These are phyloP conservation scores for Candida ascalaphidarum DNA, from an alignment of 805 yeast genomes.

Conservation along the genomic window DNA sequence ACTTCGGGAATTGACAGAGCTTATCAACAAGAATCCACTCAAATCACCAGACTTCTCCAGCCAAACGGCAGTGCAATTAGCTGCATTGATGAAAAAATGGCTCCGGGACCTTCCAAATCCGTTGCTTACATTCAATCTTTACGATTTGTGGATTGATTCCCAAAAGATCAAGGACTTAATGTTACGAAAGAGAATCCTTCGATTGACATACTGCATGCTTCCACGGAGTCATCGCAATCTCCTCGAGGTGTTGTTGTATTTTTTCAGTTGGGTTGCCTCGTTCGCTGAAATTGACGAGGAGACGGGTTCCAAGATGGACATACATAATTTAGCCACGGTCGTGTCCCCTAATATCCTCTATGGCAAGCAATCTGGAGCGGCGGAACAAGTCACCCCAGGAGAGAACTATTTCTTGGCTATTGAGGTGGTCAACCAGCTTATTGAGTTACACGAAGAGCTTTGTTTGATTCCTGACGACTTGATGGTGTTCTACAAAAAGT, in stretches of 20 bases:
- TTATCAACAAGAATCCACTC: constrained; percentile 66
- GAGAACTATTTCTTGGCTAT: constrained; percentile 83
- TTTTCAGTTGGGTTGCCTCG: constrained; percentile 92
- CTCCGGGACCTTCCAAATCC: constrained; percentile 92
- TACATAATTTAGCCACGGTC: constrained; percentile 91
- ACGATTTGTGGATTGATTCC: constrained; percentile 70
- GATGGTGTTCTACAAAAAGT: constrained; percentile 37
- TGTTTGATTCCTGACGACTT: constrained; percentile 68
- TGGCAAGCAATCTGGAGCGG: constrained; percentile 37
- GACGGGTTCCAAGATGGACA: constrained; percentile 86
- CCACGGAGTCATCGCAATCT: constrained; percentile 79
- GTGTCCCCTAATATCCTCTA: constrained; percentile 86
- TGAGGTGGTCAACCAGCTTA: constrained; percentile 79
- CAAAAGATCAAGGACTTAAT: constrained; percentile 42
- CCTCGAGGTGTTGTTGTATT: constrained; percentile 76
- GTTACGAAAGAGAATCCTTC: constrained; percentile 46
- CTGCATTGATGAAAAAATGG: constrained; percentile 88
- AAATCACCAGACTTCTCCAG: constrained; percentile 59
- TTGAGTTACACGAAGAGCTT: constrained; percentile 73
- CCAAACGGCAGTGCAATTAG: constrained; percentile 85
- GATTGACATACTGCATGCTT: constrained; percentile 62
- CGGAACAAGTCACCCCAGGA: constrained; percentile 27
- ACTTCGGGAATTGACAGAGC: constrained; percentile 62
- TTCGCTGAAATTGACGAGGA: constrained; percentile 90
- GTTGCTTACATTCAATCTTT: constrained; percentile 64